phyloP scores from a whole-genome alignment of 768 basidiomycete genomes.

The Chalciporus chontae region DNA sequence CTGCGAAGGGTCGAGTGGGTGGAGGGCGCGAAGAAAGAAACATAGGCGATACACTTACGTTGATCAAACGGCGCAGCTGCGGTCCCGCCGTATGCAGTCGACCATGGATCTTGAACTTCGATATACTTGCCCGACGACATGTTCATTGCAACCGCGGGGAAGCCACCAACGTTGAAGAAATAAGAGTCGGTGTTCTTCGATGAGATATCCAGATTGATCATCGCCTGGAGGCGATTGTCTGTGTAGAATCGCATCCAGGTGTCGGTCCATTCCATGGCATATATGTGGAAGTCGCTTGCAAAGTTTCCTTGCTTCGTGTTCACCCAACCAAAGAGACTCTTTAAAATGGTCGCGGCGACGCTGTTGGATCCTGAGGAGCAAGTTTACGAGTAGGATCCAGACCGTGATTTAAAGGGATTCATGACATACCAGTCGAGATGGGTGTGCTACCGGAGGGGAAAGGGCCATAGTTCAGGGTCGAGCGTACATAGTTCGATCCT shows the following conservation, averaged over 20 bases:
- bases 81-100: constrained; percentile 35
- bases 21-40: background rate
- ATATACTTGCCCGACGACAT: constrained; percentile 35
- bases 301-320: constrained; percentile 41
- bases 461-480: constrained; percentile 69
- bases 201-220: constrained; percentile 48
- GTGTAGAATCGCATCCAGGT: constrained; percentile 53
- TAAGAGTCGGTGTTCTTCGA: constrained; percentile 39
- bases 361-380: constrained; percentile 4
- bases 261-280: constrained; percentile 58
- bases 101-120: constrained; percentile 48
- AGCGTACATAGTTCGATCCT: constrained; percentile 47
- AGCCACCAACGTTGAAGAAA: constrained; percentile 51
- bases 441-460: constrained; percentile 33
- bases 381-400: no score
- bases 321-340: constrained; percentile 36
- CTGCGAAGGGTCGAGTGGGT: constrained; percentile 30
- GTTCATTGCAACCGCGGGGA: constrained; percentile 48
- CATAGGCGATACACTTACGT: constrained; percentile 22
- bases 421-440: constrained; percentile 26
- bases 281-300: constrained; percentile 49
- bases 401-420: no score
- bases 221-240: constrained; percentile 48
- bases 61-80: constrained; percentile 43
- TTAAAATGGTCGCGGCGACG: constrained; percentile 25